phyloP scores from a whole-genome alignment of 1,284 basidiomycete species.

The Agaricales sp. region DNA sequence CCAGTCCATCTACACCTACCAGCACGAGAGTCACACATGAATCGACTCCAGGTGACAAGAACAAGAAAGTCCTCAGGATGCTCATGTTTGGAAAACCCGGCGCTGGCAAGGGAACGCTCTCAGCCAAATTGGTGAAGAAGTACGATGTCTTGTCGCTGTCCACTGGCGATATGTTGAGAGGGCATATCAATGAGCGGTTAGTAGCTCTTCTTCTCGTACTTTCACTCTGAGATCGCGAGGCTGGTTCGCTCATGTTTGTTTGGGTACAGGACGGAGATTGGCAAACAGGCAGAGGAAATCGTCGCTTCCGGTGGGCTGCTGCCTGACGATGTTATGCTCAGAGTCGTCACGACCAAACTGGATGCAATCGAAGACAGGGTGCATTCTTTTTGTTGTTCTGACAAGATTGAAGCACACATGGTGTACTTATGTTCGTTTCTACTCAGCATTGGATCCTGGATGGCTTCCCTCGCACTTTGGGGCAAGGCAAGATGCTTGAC shows the following conservation, averaged over 20 bases:
- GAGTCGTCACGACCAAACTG: slow-evolving; percentile 63
- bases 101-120: slow-evolving; percentile 73
- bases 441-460: slow-evolving; percentile 86
- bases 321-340: slow-evolving; percentile 71
- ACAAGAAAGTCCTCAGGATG: slow-evolving; percentile 46
- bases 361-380: slow-evolving; percentile 60
- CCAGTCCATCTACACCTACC: not conserved
- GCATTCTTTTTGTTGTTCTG: slow-evolving; percentile 9
- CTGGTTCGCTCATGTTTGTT: not conserved
- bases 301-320: slow-evolving; percentile 69
- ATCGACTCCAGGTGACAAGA: not conserved
- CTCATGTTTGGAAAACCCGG: slow-evolving; percentile 79
- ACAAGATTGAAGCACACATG: slow-evolving; percentile 4
- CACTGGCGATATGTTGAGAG: slow-evolving; percentile 72
- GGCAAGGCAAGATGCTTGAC: slow-evolving; percentile 83
- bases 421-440: slow-evolving; percentile 2
- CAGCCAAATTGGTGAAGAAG: slow-evolving; percentile 61
- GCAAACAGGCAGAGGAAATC: slow-evolving; percentile 61
- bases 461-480: slow-evolving; percentile 90
- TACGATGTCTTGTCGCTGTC: slow-evolving; percentile 69
- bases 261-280: slow-evolving; percentile 49
- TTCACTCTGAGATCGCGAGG: not conserved
- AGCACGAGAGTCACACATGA: not conserved
- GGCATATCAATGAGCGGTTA: slow-evolving; percentile 64
- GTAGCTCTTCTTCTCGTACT: slow-evolving; percentile 11